phyloP scores from a whole-genome alignment of 2,329 filamentous ascomycete species.

The Diaporthe sp. region DNA sequence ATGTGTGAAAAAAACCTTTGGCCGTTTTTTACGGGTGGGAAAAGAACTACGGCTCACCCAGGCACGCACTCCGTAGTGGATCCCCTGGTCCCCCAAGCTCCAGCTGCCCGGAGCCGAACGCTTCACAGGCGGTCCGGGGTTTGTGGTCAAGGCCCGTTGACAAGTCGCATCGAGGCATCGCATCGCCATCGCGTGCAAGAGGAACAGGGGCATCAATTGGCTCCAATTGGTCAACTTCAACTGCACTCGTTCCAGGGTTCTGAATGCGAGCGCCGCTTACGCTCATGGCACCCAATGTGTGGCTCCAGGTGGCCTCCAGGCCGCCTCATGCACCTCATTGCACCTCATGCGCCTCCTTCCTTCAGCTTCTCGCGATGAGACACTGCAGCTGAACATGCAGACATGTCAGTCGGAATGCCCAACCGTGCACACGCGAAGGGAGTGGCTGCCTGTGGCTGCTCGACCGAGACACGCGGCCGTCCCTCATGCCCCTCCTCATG shows the following conservation, averaged over 20 bases:
- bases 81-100: not conserved
- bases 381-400: slow-evolving; percentile 25
- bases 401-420: slow-evolving; percentile 6
- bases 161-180: slow-evolving; percentile 6
- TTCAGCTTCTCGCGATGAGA: slow-evolving; percentile 8
- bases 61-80: too few relatives aligned
- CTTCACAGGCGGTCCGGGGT: slow-evolving; percentile 17
- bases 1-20: slow-evolving; percentile 1
- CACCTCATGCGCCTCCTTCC: slow-evolving; percentile 7
- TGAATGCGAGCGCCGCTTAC: slow-evolving; percentile 29
- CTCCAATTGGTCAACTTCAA: not conserved
- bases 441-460: slow-evolving; percentile 32
- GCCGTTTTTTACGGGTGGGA: slow-evolving; percentile 11
- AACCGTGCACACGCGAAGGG: not conserved
- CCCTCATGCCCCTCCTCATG: not conserved
- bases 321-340: slow-evolving; percentile 24
- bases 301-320: not conserved
- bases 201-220: slow-evolving; percentile 1
- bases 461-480: slow-evolving; percentile 31
- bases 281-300: not conserved
- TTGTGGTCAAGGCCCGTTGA: slow-evolving; percentile 17
- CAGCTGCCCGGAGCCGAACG: slow-evolving; percentile 21
- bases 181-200: slow-evolving; percentile 12
- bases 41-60: not conserved
- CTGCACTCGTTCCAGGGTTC: not conserved